Conservation (phyloP, 1,284 basidiomycete species). For the Pseudozyma flocculosa region DNA sequence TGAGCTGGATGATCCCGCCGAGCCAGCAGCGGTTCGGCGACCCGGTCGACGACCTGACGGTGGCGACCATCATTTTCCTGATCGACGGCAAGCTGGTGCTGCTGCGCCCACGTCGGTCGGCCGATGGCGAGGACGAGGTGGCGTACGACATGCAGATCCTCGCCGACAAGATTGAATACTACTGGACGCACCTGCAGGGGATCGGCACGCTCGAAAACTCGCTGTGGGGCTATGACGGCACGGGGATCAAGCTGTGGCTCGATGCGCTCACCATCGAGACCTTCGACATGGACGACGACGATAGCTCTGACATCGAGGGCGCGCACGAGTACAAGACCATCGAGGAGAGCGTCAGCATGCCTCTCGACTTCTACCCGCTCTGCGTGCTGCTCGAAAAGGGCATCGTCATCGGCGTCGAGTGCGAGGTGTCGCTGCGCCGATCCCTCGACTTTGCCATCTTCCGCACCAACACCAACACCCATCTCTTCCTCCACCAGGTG, state of each 20-base stretch:
- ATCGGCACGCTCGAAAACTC: slow-evolving; percentile 93
- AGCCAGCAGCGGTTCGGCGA: slow-evolving; percentile 92
- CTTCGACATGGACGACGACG: slow-evolving; percentile 19
- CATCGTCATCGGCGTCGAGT: slow-evolving; percentile 93
- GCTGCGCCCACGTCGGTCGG: slow-evolving; percentile 62
- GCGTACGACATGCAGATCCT: slow-evolving; percentile 98
- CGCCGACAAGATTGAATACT: slow-evolving; percentile 92
- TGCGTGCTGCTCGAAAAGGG: slow-evolving; percentile 98
- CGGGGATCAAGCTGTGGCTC: slow-evolving; percentile 85
- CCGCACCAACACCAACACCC: slow-evolving; percentile 87
- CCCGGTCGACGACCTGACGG: slow-evolving; percentile 85
- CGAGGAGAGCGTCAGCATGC: slow-evolving; percentile 86
- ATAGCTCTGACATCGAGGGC: slow-evolving; percentile 50
- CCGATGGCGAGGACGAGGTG: slow-evolving; percentile 76
- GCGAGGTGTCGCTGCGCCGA: slow-evolving; percentile 74
- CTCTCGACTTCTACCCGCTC: slow-evolving; percentile 89
- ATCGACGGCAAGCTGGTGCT: slow-evolving; percentile 89
- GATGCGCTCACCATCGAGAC: slow-evolving; percentile 81
- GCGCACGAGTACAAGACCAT: slow-evolving; percentile 65
- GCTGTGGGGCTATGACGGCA: slow-evolving; percentile 94
- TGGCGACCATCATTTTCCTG: slow-evolving; percentile 93
- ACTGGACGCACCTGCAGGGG: slow-evolving; percentile 94
- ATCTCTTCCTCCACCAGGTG: slow-evolving; percentile 91
- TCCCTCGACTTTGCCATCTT: slow-evolving; percentile 89
- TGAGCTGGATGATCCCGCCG: slow-evolving; percentile 95